Evolutionary conservation across 1,284 basidiomycete genomes (phyloP), one percentile per base, ranked within the genome.

Genomic region (Ceratobasidium papillatum): DNA sequence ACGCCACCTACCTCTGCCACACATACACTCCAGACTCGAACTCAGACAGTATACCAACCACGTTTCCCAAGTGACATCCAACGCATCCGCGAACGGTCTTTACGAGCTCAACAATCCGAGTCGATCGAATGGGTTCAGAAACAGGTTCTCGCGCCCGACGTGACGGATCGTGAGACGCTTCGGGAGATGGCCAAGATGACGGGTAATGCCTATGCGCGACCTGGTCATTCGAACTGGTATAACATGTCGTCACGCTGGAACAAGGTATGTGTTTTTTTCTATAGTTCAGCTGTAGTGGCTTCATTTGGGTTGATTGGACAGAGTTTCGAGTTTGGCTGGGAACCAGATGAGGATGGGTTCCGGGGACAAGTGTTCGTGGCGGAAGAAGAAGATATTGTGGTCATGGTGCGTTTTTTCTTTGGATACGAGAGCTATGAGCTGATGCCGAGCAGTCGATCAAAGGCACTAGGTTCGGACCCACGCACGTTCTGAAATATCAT

Each of bases 291-390:
- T 71, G 56, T 32, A 32, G 51, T 41, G 65, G 27, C 38, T 30
- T 61, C 12, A 62, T 41, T 27, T 38, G n/a, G 43, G 56, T 25
- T 22, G 8, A 14, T 76, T 22, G 43, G 36, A 43, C 76, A 94
- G 92, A 93, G 90, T 77, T 90, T 91, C 77, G 95, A 95, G 2
- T 93, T 98, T 80, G 98, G 98, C 0, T 99, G 95, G 95, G 92
- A 75, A 72, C 80, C 83, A 9, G 82, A 84, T 68, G 87, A 89
- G 11, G 88, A 95, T 79, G 96, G 96, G 0, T 91, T 99, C 78
- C 88, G 97, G 61, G 97, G 97, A 0, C 96, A 98, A 81, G 90
- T 99, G 45, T 96, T 96, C 80, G 82, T 88, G 56, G 90, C 94
- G 8, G 87, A 89, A 41, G 89, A 91, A 79, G 95, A 98, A 80